Percentiles rank a stretch among this genome's conserved stretches.
Conservation (phyloP, 2,329 filamentous ascomycete genomes). For the Fusarium beomiforme region DNA sequence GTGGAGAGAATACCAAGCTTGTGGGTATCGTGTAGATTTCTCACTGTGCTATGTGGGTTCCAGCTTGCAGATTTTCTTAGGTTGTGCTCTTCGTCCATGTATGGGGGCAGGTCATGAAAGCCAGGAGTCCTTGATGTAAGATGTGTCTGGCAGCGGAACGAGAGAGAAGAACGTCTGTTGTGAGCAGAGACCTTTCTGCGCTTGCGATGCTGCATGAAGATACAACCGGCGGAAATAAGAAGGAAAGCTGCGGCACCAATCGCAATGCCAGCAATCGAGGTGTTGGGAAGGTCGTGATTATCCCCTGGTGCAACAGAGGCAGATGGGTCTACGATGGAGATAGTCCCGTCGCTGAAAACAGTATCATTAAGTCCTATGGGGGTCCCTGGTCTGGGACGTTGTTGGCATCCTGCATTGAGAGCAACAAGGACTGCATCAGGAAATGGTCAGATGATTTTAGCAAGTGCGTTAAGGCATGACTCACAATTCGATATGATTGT, state of each 20-base stretch:
- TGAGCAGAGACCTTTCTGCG: constrained; percentile 48
- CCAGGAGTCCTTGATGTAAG: constrained; percentile 37
- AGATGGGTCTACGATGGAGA: constrained; percentile 49
- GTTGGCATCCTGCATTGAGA: constrained; percentile 61
- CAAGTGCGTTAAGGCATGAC: constrained; percentile 10
- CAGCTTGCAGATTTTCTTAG: constrained; percentile 19
- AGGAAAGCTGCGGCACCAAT: constrained; percentile 52
- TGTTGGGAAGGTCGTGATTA: constrained; percentile 46
- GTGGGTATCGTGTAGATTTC: background rate
- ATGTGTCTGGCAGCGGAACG: constrained; percentile 61
- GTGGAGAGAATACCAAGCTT: constrained; percentile 35
- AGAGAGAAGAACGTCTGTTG: constrained; percentile 53
- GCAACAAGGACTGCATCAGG: constrained; percentile 57
- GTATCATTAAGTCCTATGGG: constrained; percentile 56
- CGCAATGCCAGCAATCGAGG: constrained; percentile 57
- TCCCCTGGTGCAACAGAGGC: constrained; percentile 16
- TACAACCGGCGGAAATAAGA: constrained; percentile 50
- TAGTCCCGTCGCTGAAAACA: constrained; percentile 52
- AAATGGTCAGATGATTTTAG: background rate
- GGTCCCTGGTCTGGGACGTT: constrained; percentile 53
- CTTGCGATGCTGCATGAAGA: constrained; percentile 59
- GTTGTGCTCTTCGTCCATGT: constrained; percentile 35
- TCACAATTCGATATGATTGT: constrained; percentile 62
- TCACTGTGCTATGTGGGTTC: constrained; percentile 10
- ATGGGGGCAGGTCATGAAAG: constrained; percentile 24